Conservation (phyloP, 805 yeast genomes). For the Novakomyces olei region DNA sequence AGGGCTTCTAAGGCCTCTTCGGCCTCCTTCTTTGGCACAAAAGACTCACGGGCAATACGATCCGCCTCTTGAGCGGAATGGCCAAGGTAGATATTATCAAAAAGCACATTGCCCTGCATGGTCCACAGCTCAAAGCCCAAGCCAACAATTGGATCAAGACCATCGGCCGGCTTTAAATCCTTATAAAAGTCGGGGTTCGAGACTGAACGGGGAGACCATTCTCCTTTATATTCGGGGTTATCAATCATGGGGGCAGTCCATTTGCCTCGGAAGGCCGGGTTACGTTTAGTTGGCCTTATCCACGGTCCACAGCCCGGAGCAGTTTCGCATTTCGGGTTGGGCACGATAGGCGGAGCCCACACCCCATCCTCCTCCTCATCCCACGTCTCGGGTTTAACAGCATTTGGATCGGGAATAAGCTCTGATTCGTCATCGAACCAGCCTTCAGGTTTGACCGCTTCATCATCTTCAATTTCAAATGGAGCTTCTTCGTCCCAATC, state of each 20-base stretch:
- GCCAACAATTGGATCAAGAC: conserved; percentile 52
- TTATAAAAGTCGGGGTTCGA: conserved; percentile 49
- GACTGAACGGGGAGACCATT: conserved; percentile 46
- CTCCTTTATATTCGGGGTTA: conserved; percentile 64
- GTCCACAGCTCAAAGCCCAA: conserved; percentile 82
- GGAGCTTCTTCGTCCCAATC: conserved; percentile 70
- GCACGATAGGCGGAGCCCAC: conserved; percentile 50
- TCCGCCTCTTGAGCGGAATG: conserved; percentile 74
- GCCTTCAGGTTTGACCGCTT: conserved; percentile 43
- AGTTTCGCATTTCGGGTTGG: conserved; percentile 48
- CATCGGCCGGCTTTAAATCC: conserved; percentile 34
- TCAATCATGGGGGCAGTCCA: conserved; percentile 48
- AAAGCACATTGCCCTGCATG: conserved; percentile 49
- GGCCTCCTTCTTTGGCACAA: conserved; percentile 18
- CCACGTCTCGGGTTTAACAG: conserved; percentile 56
- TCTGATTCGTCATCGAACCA: conserved; percentile 52
- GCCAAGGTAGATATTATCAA: conserved; percentile 71
- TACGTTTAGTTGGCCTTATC: conserved; percentile 42
- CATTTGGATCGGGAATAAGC: conserved; percentile 44
- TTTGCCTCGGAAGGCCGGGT: conserved; percentile 53
- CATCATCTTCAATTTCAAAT: conserved; percentile 40
- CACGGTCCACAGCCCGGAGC: conserved; percentile 63
- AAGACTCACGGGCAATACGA: conserved; percentile 55
- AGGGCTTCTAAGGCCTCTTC: conserved; percentile 12
- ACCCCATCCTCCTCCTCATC: conserved; percentile 77